Evolutionary conservation across 768 basidiomycete genomes (phyloP).

Genomic region (Saitozyma podzolica): DNA sequence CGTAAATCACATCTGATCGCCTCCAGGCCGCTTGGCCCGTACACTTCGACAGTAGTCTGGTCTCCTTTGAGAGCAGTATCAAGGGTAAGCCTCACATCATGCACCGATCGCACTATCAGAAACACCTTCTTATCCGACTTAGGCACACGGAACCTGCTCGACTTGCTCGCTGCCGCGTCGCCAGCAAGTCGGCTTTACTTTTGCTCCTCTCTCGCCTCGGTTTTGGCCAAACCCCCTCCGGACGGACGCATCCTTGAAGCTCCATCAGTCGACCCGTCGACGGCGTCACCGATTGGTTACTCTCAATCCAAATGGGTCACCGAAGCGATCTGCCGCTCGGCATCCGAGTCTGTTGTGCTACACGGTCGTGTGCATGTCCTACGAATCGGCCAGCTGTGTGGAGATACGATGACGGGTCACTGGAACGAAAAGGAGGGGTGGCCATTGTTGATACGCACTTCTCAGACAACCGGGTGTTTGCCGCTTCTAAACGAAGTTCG

Average conservation of each 20-base stretch:
- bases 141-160: slow-evolving; percentile 36
- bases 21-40: slow-evolving; percentile 49
- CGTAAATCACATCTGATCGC: background rate
- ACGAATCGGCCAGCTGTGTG: slow-evolving; percentile 50
- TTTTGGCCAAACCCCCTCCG: slow-evolving; percentile 16
- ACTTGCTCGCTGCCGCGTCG: slow-evolving; percentile 14
- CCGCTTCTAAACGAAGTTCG: slow-evolving; percentile 44
- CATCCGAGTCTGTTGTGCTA: slow-evolving; percentile 12
- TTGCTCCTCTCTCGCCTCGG: slow-evolving; percentile 51
- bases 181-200: slow-evolving; percentile 32
- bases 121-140: background rate
- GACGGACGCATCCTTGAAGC: slow-evolving; percentile 24
- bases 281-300: slow-evolving; percentile 48
- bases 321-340: slow-evolving; percentile 41
- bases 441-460: slow-evolving; percentile 49
- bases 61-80: slow-evolving; percentile 45
- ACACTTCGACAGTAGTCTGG: slow-evolving; percentile 44
- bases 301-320: slow-evolving; percentile 52
- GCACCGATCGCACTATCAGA: background rate
- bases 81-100: slow-evolving; percentile 24
- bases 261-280: slow-evolving; percentile 34
- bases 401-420: slow-evolving; percentile 42
- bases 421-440: slow-evolving; percentile 53
- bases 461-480: slow-evolving; percentile 35
- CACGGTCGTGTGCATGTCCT: slow-evolving; percentile 29